phyloP scores from a whole-genome alignment of 2,329 filamentous ascomycete species.

The Fusarium sambucinum region DNA sequence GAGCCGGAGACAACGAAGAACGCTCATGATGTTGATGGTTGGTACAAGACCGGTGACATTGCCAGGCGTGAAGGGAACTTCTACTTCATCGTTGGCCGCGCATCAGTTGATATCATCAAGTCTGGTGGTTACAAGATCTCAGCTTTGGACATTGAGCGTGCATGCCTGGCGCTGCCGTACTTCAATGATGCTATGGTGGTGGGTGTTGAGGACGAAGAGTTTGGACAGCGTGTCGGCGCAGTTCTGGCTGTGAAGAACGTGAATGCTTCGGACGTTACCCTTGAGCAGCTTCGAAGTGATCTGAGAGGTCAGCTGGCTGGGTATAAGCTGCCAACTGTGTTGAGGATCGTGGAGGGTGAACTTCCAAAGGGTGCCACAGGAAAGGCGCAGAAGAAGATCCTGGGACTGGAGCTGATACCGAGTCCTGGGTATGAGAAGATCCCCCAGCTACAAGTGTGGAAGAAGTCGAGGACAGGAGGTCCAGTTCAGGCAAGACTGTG shows the following conservation, averaged over 20 bases:
- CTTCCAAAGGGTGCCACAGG: background rate
- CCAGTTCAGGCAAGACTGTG: background rate
- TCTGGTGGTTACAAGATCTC: constrained; percentile 3
- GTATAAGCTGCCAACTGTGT: background rate
- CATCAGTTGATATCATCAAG: constrained; percentile 8
- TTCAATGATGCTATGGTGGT: constrained; percentile 3
- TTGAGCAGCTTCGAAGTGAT: background rate
- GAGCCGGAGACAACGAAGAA: background rate
- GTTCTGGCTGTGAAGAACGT: background rate
- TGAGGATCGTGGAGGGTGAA: constrained; percentile 1
- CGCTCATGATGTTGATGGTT: background rate
- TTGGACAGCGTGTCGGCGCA: background rate
- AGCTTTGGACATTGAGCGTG: background rate
- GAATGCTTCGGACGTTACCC: background rate
- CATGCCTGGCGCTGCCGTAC: background rate
- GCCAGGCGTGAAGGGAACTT: background rate
- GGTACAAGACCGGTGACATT: constrained; percentile 1
- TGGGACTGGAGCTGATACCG: background rate
- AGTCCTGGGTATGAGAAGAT: background rate
- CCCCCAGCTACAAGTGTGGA: background rate
- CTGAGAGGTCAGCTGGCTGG: background rate
- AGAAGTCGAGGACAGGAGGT: background rate
- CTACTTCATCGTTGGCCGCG: constrained; percentile 4
- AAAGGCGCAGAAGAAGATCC: background rate
- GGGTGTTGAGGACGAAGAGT: background rate